Evolutionary conservation across 208 protist species (phyloP).

Genomic region (Phytomonas sp.): DNA sequence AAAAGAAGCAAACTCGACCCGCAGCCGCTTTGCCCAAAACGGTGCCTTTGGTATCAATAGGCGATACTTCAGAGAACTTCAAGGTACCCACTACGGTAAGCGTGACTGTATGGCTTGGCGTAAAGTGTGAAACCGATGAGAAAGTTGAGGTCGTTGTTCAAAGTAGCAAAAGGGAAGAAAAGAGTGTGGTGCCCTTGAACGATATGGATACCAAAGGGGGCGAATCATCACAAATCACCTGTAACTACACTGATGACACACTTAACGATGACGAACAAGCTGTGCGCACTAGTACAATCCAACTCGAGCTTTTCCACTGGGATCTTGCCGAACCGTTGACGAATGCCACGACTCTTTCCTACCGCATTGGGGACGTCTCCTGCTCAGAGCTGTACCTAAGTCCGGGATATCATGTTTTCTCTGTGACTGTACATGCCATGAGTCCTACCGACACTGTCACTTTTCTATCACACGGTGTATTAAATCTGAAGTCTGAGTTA

Average conservation of each 20-base stretch:
- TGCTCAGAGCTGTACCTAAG: constrained; percentile 20
- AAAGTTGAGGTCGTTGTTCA: background rate
- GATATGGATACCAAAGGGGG: background rate
- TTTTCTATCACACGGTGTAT: constrained; percentile 35
- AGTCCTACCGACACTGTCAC: constrained; percentile 26
- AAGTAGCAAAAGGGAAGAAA: background rate
- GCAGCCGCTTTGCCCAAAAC: background rate
- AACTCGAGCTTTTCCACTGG: constrained; percentile 1
- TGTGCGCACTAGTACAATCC: background rate
- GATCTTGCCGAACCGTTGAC: background rate
- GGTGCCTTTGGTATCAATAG: background rate
- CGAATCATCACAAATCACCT: background rate
- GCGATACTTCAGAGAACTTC: background rate
- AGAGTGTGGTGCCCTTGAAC: background rate
- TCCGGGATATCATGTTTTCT: constrained; percentile 20
- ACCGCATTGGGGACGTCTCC: constrained; percentile 19
- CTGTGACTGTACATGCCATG: constrained; percentile 42
- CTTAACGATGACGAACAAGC: background rate
- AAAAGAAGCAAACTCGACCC: background rate
- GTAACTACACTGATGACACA: background rate
- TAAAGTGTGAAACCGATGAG: background rate
- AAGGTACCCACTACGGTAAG: background rate
- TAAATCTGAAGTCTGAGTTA: constrained; percentile 31
- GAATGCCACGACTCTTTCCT: background rate
- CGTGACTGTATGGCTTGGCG: background rate